Conservation (phyloP, 805 yeast genomes). For the Ogataea saltuana region DNA sequence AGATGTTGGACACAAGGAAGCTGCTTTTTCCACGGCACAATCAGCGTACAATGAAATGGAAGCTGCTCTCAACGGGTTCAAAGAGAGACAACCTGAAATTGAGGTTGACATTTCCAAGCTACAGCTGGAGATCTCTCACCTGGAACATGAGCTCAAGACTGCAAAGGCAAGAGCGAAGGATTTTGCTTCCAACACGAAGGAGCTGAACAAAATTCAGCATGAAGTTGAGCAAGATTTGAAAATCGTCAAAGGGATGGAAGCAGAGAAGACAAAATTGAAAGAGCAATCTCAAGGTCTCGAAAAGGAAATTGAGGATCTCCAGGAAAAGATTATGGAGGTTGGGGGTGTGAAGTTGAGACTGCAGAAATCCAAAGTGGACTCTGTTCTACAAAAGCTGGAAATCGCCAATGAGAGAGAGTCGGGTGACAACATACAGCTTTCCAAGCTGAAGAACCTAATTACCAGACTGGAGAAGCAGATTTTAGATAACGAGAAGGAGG, state of each 20-base stretch:
- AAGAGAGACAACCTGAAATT: slow-evolving; percentile 69
- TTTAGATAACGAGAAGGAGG: slow-evolving; percentile 48
- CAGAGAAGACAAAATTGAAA: slow-evolving; percentile 41
- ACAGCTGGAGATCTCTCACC: slow-evolving; percentile 63
- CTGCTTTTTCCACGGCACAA: slow-evolving; percentile 49
- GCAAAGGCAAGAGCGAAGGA: slow-evolving; percentile 46
- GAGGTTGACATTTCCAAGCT: slow-evolving; percentile 61
- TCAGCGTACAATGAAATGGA: slow-evolving; percentile 60
- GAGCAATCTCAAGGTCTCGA: slow-evolving; percentile 57
- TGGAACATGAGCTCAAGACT: slow-evolving; percentile 53
- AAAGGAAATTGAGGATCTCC: slow-evolving; percentile 56
- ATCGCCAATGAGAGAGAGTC: slow-evolving; percentile 57
- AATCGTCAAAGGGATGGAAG: slow-evolving; percentile 31
- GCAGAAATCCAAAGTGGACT: slow-evolving; percentile 81
- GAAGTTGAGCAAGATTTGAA: slow-evolving; percentile 33
- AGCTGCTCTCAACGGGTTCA: slow-evolving; percentile 53
- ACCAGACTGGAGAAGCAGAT: slow-evolving; percentile 53
- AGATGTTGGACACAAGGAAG: slow-evolving; percentile 56
- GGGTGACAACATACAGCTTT: slow-evolving; percentile 53
- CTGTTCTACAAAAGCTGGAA: slow-evolving; percentile 65
- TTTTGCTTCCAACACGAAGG: slow-evolving; percentile 22
- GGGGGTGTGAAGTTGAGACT: slow-evolving; percentile 86
- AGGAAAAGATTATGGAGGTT: slow-evolving; percentile 79
- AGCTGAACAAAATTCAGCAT: slow-evolving; percentile 17
- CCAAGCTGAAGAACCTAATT: slow-evolving; percentile 65